A percentile compares a stretch with the other conserved stretches of the same genome.
Evolutionary conservation across 1,139 yeast species (phyloP).

Genomic region (Yamadazyma membranifaciens): DNA sequence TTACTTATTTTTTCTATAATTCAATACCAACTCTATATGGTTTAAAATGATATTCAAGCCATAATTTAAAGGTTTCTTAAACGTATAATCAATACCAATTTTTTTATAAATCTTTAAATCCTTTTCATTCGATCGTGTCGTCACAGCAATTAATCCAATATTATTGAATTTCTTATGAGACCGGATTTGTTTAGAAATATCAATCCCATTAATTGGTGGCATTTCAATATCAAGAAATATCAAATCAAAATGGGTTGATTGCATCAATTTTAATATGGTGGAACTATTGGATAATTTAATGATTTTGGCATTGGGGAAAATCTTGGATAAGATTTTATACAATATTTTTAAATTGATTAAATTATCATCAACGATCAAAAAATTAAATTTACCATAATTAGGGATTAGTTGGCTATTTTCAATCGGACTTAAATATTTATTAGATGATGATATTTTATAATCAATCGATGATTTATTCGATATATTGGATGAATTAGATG

Average conservation of each 20-base stretch:
- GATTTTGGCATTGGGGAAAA: constrained; percentile 35
- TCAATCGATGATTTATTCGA: constrained; percentile 11
- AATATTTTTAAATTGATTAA: constrained; percentile 40
- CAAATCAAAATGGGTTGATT: constrained; percentile 26
- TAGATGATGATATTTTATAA: constrained; percentile 12
- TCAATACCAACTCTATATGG: constrained; percentile 17
- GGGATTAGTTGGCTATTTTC: constrained; percentile 20
- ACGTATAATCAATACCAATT: constrained; percentile 42
- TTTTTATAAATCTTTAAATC: constrained; percentile 31
- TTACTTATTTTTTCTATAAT: constrained; percentile 16
- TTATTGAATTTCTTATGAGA: constrained; percentile 15
- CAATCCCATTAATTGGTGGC: constrained; percentile 46
- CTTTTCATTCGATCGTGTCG: constrained; percentile 28
- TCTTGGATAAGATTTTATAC: constrained; percentile 28
- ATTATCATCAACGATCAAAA: constrained; percentile 46
- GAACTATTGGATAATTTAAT: constrained; percentile 32
- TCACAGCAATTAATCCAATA: constrained; percentile 43
- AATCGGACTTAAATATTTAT: constrained; percentile 15
- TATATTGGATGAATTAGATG: constrained; percentile 9
- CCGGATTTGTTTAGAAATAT: constrained; percentile 33
- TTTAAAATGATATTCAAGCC: constrained; percentile 16
- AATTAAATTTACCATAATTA: constrained; percentile 24
- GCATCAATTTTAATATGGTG: constrained; percentile 23
- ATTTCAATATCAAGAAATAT: constrained; percentile 47
- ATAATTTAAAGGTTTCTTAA: constrained; percentile 40